phyloP scores from a whole-genome alignment of 2,329 filamentous ascomycete genomes.

The Coniochaeta sp. region DNA sequence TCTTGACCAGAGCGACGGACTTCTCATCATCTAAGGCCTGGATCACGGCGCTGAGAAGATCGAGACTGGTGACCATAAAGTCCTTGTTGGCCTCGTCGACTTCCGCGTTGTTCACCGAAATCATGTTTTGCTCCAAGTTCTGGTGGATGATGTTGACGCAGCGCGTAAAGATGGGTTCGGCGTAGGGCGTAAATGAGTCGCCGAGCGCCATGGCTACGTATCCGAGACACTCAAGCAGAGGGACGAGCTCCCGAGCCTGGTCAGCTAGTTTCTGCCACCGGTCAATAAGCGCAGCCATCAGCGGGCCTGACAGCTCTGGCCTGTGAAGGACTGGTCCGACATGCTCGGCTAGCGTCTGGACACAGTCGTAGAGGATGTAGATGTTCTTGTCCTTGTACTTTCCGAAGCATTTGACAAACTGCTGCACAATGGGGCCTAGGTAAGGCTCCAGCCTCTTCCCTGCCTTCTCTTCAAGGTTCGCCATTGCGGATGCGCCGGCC shows the following conservation, averaged over 20 bases:
- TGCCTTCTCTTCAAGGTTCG: slow-evolving; percentile 90
- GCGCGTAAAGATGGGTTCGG: slow-evolving; percentile 76
- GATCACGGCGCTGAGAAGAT: slow-evolving; percentile 87
- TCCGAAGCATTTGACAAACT: slow-evolving; percentile 86
- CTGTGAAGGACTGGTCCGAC: slow-evolving; percentile 76
- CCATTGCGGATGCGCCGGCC: slow-evolving; percentile 91
- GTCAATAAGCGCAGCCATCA: slow-evolving; percentile 89
- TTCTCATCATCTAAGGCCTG: slow-evolving; percentile 74
- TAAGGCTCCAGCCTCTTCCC: slow-evolving; percentile 76
- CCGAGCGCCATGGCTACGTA: slow-evolving; percentile 87
- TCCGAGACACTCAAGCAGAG: slow-evolving; percentile 89
- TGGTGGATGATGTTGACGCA: slow-evolving; percentile 88
- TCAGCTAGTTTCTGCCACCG: slow-evolving; percentile 84
- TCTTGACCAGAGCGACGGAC: slow-evolving; percentile 69
- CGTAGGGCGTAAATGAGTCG: slow-evolving; percentile 75
- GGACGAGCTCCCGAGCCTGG: slow-evolving; percentile 88
- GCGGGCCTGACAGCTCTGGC: slow-evolving; percentile 69
- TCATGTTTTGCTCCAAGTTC: slow-evolving; percentile 76
- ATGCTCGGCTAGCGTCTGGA: slow-evolving; percentile 91
- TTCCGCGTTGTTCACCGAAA: slow-evolving; percentile 58
- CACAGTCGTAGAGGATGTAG: slow-evolving; percentile 97
- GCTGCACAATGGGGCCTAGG: slow-evolving; percentile 80
- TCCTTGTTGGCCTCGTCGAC: slow-evolving; percentile 88
- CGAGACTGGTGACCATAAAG: slow-evolving; percentile 90
- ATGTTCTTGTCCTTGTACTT: slow-evolving; percentile 99